Conservation (phyloP, 495 filamentous ascomycete species). For the Thozetella sp. region DNA sequence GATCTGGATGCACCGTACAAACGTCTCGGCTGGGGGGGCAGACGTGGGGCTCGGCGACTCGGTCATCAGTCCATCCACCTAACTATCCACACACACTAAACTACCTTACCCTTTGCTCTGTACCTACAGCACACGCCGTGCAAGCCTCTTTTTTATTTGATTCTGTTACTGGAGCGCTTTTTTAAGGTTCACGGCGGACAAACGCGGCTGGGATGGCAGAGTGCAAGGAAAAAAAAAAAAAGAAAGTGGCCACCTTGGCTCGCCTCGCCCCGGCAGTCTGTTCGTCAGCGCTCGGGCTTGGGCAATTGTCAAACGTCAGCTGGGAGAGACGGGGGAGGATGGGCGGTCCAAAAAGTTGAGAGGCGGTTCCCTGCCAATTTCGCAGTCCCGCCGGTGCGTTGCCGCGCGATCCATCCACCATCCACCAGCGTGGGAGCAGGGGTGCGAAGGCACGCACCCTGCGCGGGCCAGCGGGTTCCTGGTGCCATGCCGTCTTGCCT, state of each 20-base stretch:
- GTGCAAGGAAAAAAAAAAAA: too few relatives aligned
- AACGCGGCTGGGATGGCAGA: too few relatives aligned
- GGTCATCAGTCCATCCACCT: background rate
- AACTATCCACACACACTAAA: too few relatives aligned
- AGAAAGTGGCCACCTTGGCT: too few relatives aligned
- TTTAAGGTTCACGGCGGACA: too few relatives aligned
- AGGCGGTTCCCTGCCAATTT: background rate
- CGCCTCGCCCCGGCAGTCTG: too few relatives aligned
- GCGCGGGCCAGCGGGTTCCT: background rate
- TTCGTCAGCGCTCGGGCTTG: too few relatives aligned
- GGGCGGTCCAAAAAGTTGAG: background rate
- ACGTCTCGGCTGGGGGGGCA: background rate
- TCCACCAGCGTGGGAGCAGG: too few relatives aligned
- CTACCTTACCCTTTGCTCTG: too few relatives aligned
- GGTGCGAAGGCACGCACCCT: background rate
- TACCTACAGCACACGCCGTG: too few relatives aligned
- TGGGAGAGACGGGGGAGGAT: background rate
- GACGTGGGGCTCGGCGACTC: background rate
- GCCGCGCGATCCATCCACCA: background rate
- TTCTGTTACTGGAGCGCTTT: too few relatives aligned
- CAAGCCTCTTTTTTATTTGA: too few relatives aligned
- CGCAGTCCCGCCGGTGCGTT: background rate
- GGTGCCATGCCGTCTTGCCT: background rate
- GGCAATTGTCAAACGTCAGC: background rate
- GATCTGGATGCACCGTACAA: background rate